These are phyloP conservation scores for Alternaria rosae DNA, from an alignment of 2,329 filamentous ascomycete species.

Conservation along the genomic window DNA sequence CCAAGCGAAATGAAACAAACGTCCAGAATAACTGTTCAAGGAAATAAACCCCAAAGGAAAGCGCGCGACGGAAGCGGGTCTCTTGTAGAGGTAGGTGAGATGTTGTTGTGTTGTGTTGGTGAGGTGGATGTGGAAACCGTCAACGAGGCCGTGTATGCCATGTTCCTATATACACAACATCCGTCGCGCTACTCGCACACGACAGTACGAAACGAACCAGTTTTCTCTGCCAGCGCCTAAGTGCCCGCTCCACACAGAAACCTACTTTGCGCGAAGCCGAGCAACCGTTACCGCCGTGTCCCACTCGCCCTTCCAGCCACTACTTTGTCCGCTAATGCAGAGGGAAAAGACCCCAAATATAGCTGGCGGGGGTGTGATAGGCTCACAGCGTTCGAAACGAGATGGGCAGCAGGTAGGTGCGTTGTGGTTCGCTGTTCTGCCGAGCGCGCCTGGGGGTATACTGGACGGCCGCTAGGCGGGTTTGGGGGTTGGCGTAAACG, in stretches of 20 bases:
- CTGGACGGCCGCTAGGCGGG: background rate
- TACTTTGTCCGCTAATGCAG: background rate
- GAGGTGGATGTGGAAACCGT: background rate
- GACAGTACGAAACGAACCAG: conserved; percentile 1
- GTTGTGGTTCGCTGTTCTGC: conserved; percentile 19
- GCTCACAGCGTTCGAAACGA: background rate
- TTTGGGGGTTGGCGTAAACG: conserved; percentile 7
- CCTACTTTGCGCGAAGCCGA: background rate
- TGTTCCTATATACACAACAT: conserved; percentile 14
- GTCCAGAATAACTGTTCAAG: background rate
- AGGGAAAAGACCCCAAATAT: conserved; percentile 29
- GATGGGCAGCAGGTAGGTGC: background rate
- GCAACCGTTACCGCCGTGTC: conserved; percentile 17
- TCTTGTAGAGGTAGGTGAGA: background rate
- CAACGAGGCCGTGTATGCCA: background rate
- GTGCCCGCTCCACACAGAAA: background rate
- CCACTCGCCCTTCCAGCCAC: conserved; percentile 10
- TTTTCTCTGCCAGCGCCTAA: conserved; percentile 15
- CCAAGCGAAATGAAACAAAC: background rate
- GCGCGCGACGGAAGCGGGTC: background rate
- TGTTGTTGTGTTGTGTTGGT: background rate
- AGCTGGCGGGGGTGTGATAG: conserved; percentile 18
- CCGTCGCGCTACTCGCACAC: background rate
- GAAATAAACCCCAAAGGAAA: background rate
- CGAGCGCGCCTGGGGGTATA: conserved; percentile 17